Conservation (phyloP, 2,329 filamentous ascomycete species). For the Diaporthe sp. region DNA sequence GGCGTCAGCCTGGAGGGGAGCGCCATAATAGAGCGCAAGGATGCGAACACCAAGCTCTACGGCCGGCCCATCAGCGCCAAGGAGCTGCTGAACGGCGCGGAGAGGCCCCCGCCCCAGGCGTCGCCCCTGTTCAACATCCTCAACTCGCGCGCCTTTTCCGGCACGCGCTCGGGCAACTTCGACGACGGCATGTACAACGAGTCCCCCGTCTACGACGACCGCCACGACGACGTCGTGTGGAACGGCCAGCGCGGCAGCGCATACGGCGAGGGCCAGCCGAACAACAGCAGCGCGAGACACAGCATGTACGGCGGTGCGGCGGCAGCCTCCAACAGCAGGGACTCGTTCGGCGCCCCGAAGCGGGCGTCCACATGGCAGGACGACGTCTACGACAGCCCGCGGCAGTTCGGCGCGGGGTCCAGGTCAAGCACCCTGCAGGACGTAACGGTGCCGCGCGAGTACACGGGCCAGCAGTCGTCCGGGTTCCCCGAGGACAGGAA, state of each 20-base stretch:
- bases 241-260: conserved; percentile 78
- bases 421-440: conserved; percentile 64
- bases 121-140: conserved; percentile 86
- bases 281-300: conserved; percentile 43
- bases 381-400: conserved; percentile 75
- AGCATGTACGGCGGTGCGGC: conserved; percentile 41
- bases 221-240: conserved; percentile 86
- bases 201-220: conserved; percentile 86
- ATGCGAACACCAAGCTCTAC: conserved; percentile 98
- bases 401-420: conserved; percentile 49
- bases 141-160: conserved; percentile 86
- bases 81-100: conserved; percentile 82
- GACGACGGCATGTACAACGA: conserved; percentile 91
- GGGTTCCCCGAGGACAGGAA: conserved; percentile 50
- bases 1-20: conserved; percentile 95
- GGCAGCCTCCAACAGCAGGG: conserved; percentile 49
- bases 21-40: conserved; percentile 91
- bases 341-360: conserved; percentile 66
- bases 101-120: conserved; percentile 83
- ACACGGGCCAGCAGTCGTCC: conserved; percentile 47
- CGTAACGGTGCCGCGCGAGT: conserved; percentile 41
- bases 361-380: conserved; percentile 80
- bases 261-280: conserved; percentile 72
- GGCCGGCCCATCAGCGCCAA: conserved; percentile 82
- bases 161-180: conserved; percentile 58